Evolutionary conservation across 129 eudicot genomes (phyloP).

Genomic region (Helianthus tuberosus): DNA sequence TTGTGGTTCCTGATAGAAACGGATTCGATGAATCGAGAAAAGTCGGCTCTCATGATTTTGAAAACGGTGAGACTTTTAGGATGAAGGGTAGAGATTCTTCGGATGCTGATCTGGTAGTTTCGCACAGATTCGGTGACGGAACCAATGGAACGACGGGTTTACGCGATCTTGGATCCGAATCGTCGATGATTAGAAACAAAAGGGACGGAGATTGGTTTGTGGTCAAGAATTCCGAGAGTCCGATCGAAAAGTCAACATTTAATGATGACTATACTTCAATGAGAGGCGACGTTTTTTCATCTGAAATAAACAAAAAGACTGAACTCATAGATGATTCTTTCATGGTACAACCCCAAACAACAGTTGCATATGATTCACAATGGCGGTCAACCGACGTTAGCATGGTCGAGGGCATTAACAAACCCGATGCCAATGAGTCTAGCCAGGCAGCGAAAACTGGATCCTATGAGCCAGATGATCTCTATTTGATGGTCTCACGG

Average conservation of each 20-base stretch:
- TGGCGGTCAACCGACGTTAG: slow-evolving; percentile 66
- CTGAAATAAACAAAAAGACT: slow-evolving; percentile 41
- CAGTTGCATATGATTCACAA: slow-evolving; percentile 44
- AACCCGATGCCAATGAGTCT: slow-evolving; percentile 36
- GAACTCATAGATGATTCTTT: slow-evolving; percentile 76
- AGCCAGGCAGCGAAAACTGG: slow-evolving; percentile 33
- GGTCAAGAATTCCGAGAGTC: slow-evolving; percentile 50
- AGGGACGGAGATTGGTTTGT: slow-evolving; percentile 86
- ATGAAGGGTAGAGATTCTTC: slow-evolving; percentile 44
- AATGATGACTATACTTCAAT: slow-evolving; percentile 39
- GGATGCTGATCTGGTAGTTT: slow-evolving; percentile 52
- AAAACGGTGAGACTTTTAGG: slow-evolving; percentile 45
- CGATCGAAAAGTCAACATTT: slow-evolving; percentile 36
- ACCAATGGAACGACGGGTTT: slow-evolving; percentile 19
- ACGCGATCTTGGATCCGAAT: slow-evolving; percentile 52
- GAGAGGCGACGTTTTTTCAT: slow-evolving; percentile 31
- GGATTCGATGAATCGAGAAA: slow-evolving; percentile 43
- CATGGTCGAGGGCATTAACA: slow-evolving; percentile 49
- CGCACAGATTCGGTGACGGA: slow-evolving; percentile 41
- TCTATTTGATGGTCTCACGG: slow-evolving; percentile 68
- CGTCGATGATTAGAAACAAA: slow-evolving; percentile 46
- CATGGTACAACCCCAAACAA: slow-evolving; percentile 75
- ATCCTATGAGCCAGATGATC: slow-evolving; percentile 68
- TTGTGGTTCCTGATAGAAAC: slow-evolving; percentile 50
- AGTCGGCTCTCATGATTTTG: slow-evolving; percentile 46